Conservation (phyloP, 176 grass and related monocot species). For the Carex scoparia region DNA sequence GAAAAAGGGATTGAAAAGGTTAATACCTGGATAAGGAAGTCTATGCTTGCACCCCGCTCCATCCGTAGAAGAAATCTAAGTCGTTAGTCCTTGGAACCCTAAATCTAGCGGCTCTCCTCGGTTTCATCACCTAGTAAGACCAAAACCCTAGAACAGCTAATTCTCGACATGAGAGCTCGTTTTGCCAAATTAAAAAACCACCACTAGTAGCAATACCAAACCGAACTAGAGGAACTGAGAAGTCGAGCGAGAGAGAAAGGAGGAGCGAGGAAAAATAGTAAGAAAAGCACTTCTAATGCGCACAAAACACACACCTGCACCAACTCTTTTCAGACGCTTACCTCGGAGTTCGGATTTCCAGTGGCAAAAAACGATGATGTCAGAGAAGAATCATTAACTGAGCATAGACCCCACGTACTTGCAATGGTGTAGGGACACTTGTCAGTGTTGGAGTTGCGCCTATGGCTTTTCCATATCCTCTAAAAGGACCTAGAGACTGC, state of each 20-base stretch:
- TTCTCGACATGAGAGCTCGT: conserved; percentile 15
- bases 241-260: neutral
- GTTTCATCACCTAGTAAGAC: conserved; percentile 37
- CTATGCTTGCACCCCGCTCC: conserved; percentile 89
- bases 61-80: conserved; percentile 74
- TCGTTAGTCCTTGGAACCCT: conserved; percentile 59
- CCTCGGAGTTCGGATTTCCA: conserved; percentile 9
- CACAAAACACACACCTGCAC: conserved; percentile 10
- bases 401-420: neutral
- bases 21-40: conserved; percentile 59
- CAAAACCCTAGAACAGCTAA: conserved; percentile 48
- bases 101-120: conserved; percentile 72
- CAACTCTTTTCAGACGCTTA: conserved; percentile 9
- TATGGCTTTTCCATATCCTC: neutral
- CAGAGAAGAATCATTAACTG: neutral
- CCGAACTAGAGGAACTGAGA: neutral
- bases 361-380: neutral
- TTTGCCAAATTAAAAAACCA: neutral
- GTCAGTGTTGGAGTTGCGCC: neutral
- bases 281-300: neutral
- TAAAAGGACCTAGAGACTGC: neutral
- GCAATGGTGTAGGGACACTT: neutral
- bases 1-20: neutral
- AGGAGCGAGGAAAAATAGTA: neutral
- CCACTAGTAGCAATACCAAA: conserved; percentile 34